Base-by-base conservation (phyloP, 345 rosid genomes). In the Aurinia saxatilis region DNA sequence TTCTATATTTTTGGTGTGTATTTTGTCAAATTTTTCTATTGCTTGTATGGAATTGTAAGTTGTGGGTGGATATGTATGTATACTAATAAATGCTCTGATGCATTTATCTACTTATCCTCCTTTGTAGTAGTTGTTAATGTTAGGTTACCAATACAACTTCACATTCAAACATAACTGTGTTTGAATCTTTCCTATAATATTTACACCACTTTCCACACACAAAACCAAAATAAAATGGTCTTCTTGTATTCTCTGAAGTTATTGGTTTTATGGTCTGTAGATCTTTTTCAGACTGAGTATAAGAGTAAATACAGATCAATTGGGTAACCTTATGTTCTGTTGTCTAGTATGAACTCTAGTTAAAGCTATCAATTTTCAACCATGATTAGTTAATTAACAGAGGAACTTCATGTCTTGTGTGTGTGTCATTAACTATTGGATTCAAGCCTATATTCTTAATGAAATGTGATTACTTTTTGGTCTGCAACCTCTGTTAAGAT, bases 1-100 rank as follows among this genome's bases (percentile, higher is more conserved):
- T n/a, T n/a, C n/a, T 47, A 57, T 45, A 61, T 34, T 16, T 69
- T 69, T 61, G 49, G 31, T 53, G 49, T 69, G 50, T 70, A 46
- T 63, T 54, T 56, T 31, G 31, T 70, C 15, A 56, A 60, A 11
- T 21, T 46, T 69, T 12, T 31, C 0, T 10, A 6, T 13, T 47
- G 2, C 46, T 21, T 36, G 70, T 71, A 49, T 30, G 57, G 1
- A 46, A 48, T 39, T 57, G 70, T 50, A 50, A 18, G 6, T 44
- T 50, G 41, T 50, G 65, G 60, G 55, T 64, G 65, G 70, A 40
- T 71, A 56, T 63, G 58, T 42, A 55, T 66, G 63, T 60, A 60
- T 70, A 25, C 47, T 50, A 40, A 46, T 57, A 50, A 70, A 61
- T 62, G 62, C 67, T 46, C 51, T 57, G 51, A 41, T 58, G 72